These are phyloP conservation scores for Leccinum disarticulatum DNA, from an alignment of 768 basidiomycete species.

Conservation along the genomic window DNA sequence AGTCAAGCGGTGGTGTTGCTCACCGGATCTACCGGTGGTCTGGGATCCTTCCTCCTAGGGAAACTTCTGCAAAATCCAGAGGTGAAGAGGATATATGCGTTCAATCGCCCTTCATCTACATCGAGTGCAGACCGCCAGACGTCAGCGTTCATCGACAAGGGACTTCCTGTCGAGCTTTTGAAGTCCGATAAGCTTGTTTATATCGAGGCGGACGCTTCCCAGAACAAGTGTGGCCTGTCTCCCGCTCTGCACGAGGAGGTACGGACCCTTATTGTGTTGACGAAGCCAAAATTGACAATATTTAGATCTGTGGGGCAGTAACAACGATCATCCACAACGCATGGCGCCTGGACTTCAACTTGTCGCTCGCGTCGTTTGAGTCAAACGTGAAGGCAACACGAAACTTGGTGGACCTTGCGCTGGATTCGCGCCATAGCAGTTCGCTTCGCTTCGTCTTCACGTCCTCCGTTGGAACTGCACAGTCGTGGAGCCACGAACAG, in stretches of 20 bases:
- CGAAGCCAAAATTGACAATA: background rate
- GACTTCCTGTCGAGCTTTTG: slow-evolving; percentile 30
- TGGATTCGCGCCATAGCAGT: slow-evolving; percentile 25
- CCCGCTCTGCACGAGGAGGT: slow-evolving; percentile 32
- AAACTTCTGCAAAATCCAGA: slow-evolving; percentile 22
- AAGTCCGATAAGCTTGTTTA: slow-evolving; percentile 33
- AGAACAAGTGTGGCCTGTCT: slow-evolving; percentile 29
- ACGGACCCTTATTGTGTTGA: background rate
- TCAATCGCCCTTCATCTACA: slow-evolving; percentile 29
- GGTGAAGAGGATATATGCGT: slow-evolving; percentile 32
- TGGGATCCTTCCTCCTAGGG: slow-evolving; percentile 39
- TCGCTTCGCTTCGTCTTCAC: slow-evolving; percentile 27
- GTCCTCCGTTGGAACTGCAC: slow-evolving; percentile 22
- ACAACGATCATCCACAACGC: slow-evolving; percentile 30
- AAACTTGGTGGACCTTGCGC: slow-evolving; percentile 33
- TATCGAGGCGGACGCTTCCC: slow-evolving; percentile 38
- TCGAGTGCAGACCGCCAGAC: slow-evolving; percentile 29
- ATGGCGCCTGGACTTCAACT: slow-evolving; percentile 39
- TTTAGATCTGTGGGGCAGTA: slow-evolving; percentile 22
- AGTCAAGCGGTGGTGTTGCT: slow-evolving; percentile 12
- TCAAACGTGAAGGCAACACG: slow-evolving; percentile 34
- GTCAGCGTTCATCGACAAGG: slow-evolving; percentile 35
- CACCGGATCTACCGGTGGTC: slow-evolving; percentile 44
- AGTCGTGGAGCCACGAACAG: slow-evolving; percentile 23
- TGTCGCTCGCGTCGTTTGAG: slow-evolving; percentile 38